Percentiles rank a stretch among this genome's conserved stretches.
Evolutionary conservation across 1,284 basidiomycete genomes (phyloP).

Genomic region (Schizophyllum commune): DNA sequence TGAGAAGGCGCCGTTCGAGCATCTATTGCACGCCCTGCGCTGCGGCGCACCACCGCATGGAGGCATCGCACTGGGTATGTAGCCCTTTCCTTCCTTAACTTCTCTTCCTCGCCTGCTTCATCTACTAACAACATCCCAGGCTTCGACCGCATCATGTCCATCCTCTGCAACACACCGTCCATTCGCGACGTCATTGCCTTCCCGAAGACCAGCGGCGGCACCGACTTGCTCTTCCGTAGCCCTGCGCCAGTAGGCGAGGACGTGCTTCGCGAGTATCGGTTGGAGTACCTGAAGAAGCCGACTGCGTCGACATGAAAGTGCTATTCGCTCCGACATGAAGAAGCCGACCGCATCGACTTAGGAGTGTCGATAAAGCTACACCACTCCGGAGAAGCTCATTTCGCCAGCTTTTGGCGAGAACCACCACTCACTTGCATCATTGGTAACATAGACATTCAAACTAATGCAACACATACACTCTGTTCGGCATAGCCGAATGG

Average conservation of each 20-base stretch:
- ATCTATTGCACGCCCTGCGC: slow-evolving; percentile 78
- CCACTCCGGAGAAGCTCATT: too few species aligned
- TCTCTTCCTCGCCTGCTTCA: slow-evolving; percentile 5
- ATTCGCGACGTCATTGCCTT: slow-evolving; percentile 97
- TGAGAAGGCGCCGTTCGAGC: slow-evolving; percentile 74
- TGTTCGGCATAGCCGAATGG: too few species aligned
- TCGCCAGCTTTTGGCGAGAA: too few species aligned
- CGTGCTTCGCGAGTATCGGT: slow-evolving; percentile 57
- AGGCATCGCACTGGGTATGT: slow-evolving; percentile 83
- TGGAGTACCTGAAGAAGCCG: slow-evolving; percentile 17
- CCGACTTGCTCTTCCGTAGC: slow-evolving; percentile 86
- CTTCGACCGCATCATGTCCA: slow-evolving; percentile 88
- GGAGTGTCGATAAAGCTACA: not conserved
- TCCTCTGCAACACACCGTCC: slow-evolving; percentile 76
- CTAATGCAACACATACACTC: too few species aligned
- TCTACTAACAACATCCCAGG: slow-evolving; percentile 37
- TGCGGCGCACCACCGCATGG: slow-evolving; percentile 93
- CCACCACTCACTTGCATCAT: too few species aligned
- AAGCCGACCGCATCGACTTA: too few species aligned
- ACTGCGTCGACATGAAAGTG: not conserved
- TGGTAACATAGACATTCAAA: too few species aligned
- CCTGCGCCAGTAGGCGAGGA: slow-evolving; percentile 56
- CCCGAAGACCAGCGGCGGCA: slow-evolving; percentile 80
- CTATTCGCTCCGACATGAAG: too few species aligned
- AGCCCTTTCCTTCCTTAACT: slow-evolving; percentile 5